Percentiles rank a stretch among this genome's conserved stretches.
phyloP scores from a whole-genome alignment of 2,329 filamentous ascomycete species.

The Seiridium unicorne region DNA sequence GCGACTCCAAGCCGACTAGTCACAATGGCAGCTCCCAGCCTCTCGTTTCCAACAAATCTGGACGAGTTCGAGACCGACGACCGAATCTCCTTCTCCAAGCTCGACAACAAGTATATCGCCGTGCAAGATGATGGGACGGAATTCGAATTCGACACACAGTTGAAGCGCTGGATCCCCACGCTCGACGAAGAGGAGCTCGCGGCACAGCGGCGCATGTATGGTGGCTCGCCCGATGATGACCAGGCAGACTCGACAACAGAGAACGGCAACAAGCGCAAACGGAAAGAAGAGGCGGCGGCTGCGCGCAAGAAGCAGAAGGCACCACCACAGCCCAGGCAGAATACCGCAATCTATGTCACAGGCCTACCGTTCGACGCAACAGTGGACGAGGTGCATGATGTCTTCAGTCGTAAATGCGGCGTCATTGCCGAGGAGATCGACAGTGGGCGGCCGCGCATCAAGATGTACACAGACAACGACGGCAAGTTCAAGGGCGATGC shows the following conservation, averaged over 20 bases:
- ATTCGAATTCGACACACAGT: constrained; percentile 73
- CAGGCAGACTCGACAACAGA: constrained; percentile 28
- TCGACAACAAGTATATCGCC: constrained; percentile 78
- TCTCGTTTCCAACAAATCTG: constrained; percentile 55
- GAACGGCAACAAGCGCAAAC: constrained; percentile 36
- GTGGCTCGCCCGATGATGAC: constrained; percentile 30
- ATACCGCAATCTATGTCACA: constrained; percentile 91
- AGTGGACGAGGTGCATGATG: constrained; percentile 74
- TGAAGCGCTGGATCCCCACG: constrained; percentile 73
- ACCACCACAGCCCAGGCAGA: constrained; percentile 58
- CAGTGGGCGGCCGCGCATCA: constrained; percentile 82
- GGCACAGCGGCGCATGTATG: constrained; percentile 30
- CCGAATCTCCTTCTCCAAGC: constrained; percentile 82
- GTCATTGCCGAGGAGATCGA: constrained; percentile 95
- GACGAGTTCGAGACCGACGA: constrained; percentile 74
- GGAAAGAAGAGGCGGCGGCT: constrained; percentile 24
- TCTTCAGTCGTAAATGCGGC: constrained; percentile 82
- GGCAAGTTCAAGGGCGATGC: constrained; percentile 93
- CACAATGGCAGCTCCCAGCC: constrained; percentile 15
- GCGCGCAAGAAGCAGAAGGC: constrained; percentile 46
- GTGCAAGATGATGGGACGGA: constrained; percentile 83
- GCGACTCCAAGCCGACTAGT: not conserved
- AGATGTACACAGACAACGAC: constrained; percentile 80
- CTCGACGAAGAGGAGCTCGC: constrained; percentile 39
- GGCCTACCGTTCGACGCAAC: constrained; percentile 79